Conservation (phyloP, 2,329 filamentous ascomycete species). For the Neofusicoccum laricinum region DNA sequence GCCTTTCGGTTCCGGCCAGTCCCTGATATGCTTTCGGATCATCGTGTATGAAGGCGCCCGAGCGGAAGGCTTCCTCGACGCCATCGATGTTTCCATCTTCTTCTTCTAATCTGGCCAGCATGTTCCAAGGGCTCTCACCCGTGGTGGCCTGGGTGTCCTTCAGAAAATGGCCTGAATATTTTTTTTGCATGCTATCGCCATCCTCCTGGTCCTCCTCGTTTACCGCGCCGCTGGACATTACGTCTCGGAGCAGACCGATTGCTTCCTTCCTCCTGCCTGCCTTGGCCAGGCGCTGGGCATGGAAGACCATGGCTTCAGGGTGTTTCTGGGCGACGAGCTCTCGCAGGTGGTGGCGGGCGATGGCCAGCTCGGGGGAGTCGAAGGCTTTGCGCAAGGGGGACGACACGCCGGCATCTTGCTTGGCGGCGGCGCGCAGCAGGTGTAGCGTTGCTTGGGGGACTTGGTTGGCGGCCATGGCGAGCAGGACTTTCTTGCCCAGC, state of each 20-base stretch:
- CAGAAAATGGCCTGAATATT: background rate
- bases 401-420: background rate
- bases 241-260: background rate
- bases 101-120: background rate
- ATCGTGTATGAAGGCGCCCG: constrained; percentile 38
- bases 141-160: background rate
- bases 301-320: background rate
- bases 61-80: constrained; percentile 32
- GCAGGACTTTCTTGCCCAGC: background rate
- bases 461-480: background rate
- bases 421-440: background rate
- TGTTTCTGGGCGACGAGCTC: background rate
- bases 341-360: background rate
- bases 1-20: constrained; percentile 24
- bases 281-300: background rate
- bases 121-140: background rate
- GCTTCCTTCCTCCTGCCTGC: background rate
- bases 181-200: background rate
- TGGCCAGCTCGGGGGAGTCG: background rate
- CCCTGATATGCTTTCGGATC: constrained; percentile 44
- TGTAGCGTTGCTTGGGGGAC: background rate
- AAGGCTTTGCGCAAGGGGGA: background rate
- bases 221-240: background rate
- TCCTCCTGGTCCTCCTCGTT: background rate
- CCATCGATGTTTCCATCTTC: constrained; percentile 2